Evolutionary conservation across 2,329 filamentous ascomycete species (phyloP).

Genomic region (Cryphonectria carpinicola): DNA sequence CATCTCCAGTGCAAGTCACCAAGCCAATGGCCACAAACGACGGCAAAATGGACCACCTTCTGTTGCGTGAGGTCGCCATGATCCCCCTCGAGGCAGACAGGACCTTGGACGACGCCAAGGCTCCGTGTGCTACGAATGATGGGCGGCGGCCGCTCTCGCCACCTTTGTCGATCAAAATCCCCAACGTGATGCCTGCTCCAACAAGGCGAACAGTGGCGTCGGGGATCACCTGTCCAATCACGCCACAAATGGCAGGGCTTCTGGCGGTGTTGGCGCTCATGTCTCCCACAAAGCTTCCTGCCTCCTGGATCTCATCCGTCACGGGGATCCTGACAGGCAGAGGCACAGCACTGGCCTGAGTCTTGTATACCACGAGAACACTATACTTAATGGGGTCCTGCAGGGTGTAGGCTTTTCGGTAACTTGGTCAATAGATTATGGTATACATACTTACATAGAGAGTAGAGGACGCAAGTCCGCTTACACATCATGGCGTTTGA

Average conservation of each 20-base stretch:
- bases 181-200: not conserved
- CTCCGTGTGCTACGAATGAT: not conserved
- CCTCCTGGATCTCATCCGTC: not conserved
- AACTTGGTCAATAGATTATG: not conserved
- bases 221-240: not conserved
- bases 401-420: not conserved
- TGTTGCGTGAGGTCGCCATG: not conserved
- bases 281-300: not conserved
- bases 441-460: not conserved
- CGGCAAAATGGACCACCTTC: not conserved
- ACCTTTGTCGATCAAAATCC: not conserved
- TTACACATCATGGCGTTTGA: not conserved
- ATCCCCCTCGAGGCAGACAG: not conserved
- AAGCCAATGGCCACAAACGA: not conserved
- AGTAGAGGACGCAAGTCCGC: conserved; percentile 5
- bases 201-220: not conserved
- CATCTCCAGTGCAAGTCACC: not conserved
- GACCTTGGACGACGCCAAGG: not conserved
- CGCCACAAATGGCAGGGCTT: not conserved
- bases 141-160: not conserved
- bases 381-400: not conserved
- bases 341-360: not conserved
- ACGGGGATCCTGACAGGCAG: not conserved
- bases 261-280: not conserved
- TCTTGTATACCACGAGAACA: not conserved